phyloP scores from a whole-genome alignment of 2,329 filamentous ascomycete genomes.

The Colletotrichum navitas region DNA sequence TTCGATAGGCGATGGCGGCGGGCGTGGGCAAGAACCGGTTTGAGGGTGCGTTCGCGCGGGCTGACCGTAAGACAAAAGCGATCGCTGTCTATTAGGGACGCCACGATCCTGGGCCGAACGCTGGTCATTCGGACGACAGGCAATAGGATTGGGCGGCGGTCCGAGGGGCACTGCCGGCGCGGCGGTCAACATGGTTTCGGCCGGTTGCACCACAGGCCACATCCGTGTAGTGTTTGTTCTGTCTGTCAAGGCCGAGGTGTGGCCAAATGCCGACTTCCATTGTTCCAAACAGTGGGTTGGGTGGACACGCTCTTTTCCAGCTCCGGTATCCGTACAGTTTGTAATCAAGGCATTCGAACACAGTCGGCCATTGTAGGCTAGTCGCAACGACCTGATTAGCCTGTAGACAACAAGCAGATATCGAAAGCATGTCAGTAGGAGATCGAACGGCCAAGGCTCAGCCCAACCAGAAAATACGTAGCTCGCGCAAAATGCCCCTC shows the following conservation, averaged over 20 bases:
- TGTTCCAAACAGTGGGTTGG: not conserved
- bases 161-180: conserved; percentile 17
- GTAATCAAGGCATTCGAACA: not conserved
- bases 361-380: conserved; percentile 3
- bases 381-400: not conserved
- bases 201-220: conserved; percentile 30
- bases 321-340: not conserved
- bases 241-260: conserved; percentile 33
- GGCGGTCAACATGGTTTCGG: conserved; percentile 27
- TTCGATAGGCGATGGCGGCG: conserved; percentile 17
- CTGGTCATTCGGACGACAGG: conserved; percentile 14
- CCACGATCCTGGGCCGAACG: conserved; percentile 27
- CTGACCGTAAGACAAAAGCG: conserved; percentile 37
- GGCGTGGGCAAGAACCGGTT: conserved; percentile 14
- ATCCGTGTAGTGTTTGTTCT: conserved; percentile 15
- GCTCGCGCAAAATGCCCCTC: not conserved
- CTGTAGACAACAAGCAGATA: not conserved
- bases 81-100: conserved; percentile 27
- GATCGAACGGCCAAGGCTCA: conserved; percentile 6
- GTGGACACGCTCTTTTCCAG: not conserved
- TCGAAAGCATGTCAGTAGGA: conserved; percentile 9
- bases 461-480: conserved; percentile 6
- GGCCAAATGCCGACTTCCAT: conserved; percentile 28
- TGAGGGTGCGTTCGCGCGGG: conserved; percentile 30
- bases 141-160: conserved; percentile 16